A percentile compares a stretch with the other conserved stretches of the same genome.
Evolutionary conservation across 306 rosid genomes (phyloP).

Genomic region (Myrica gale): DNA sequence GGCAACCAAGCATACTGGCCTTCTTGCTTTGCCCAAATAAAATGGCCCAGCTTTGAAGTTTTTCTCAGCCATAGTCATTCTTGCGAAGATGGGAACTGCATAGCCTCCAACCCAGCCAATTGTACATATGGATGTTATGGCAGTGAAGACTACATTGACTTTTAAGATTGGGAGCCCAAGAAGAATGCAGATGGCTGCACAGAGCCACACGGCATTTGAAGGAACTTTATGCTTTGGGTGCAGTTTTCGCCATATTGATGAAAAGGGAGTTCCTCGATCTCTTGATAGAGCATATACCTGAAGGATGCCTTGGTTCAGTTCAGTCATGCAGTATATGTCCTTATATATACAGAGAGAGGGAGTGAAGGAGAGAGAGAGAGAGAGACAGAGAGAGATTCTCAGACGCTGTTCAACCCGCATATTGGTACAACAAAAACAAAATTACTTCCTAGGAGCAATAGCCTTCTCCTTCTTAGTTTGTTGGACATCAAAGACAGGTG

Average conservation of each 20-base stretch:
- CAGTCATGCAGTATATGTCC: too few relatives aligned
- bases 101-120: conserved; percentile 91
- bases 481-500: too few relatives aligned
- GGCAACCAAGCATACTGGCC: conserved; percentile 68
- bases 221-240: conserved; percentile 81
- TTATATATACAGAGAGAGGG: too few relatives aligned
- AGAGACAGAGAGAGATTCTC: too few relatives aligned
- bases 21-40: conserved; percentile 76
- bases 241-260: conserved; percentile 58
- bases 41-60: conserved; percentile 75
- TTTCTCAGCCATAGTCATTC: conserved; percentile 70
- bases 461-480: too few relatives aligned
- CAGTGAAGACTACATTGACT: conserved; percentile 69
- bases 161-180: conserved; percentile 78
- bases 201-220: conserved; percentile 85
- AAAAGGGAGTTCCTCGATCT: conserved; percentile 75
- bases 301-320: conserved; percentile 16
- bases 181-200: conserved; percentile 74
- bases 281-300: conserved; percentile 87
- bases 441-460: too few relatives aligned
- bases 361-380: too few relatives aligned
- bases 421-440: background rate
- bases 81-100: conserved; percentile 83
- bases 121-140: conserved; percentile 74
- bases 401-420: background rate